Evolutionary conservation across 2,329 filamentous ascomycete species (phyloP), one percentile per base, ranked within the genome.

Genomic region (Tolypocladium cylindrosporum): DNA sequence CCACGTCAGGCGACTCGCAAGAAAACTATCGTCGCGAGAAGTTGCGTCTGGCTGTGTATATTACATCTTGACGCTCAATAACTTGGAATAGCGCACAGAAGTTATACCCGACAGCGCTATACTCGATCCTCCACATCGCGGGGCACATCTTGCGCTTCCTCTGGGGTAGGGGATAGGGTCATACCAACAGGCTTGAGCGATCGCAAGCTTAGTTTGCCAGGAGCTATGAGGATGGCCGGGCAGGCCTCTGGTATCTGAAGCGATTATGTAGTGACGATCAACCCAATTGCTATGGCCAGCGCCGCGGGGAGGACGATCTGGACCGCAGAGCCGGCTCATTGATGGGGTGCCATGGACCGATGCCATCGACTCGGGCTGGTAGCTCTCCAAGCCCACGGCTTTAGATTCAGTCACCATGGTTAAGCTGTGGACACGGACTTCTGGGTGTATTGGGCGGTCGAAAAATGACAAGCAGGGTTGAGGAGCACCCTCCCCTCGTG

Each of bases 241-340:
- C 27, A 21, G 8, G 24, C 24, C 14, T 16, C 6, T 10, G 45
- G 45, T 34, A 50, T 27, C 2, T 11, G 1, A 4, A 13, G 6
- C 43, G 19, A 24, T 10, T 48, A 24, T 7, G 43, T 31, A 4
- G 43, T 48, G 24, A 48, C 43, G 24, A 48, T 48, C 43, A 48
- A 16, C 43, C 45, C 45, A 50, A 50, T 19, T 8, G 24, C 45
- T 50, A 34, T 31, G 3, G 45, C 45, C 45, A 50, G 24, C 45
- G 27, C 0, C 27, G 45, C 45, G 45, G 45, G 24, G 27, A 50
- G 24, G 45, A 50, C 45, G 1, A 50, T 50, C 27, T 50, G 45
- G 9, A 19, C n/a, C 16, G 27, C 45, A 50, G 45, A 50, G 13
- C 45, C 57, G 42, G 64, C 61, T 66, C 63, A 16, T 61, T 56